Evolutionary conservation across 108 stramenopile genomes (phyloP), one percentile per base, ranked within the genome.

Genomic region (Chaetoceros muelleri): DNA sequence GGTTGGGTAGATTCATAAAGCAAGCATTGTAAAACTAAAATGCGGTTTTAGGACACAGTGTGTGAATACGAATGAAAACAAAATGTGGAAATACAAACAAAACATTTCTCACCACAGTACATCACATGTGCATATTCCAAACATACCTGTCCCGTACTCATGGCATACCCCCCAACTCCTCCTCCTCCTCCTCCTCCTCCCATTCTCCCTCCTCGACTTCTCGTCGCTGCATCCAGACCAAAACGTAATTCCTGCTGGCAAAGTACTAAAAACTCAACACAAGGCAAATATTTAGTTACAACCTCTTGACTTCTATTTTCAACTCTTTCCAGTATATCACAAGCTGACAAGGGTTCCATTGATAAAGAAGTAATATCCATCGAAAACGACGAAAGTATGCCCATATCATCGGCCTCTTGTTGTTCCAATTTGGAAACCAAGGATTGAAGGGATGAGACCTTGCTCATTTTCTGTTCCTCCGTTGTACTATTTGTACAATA

Each of bases 211-310:
- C 52, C 34, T 17, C 40, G 29, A 13, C 56, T 53, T 23, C 56
- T 46, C 13, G 78, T 75, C 20, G 88, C 84, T 2, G 71, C 44
- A 1, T 64, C 73, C 27, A 90, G 53, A 20, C 90, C 90, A 53
- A 80, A 78, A 7, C 90, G 81, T 28, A 91, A 52, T 34, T 87
- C 85, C 55, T 91, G 90, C 62, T 91, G 90, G 54, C 90, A 91
- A 47, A 74, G 73, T 0, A 91, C 90, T n/a, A 91, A 57, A 67
- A 91, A 91, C 29, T 87, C 85, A 0, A 86, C 84, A 58, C 90
- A 91, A 8, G 90, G 90, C 20, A 91, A 52, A 60, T 76, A 91
- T 2, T 72, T 64, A 0, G 80, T 81, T 18, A 81, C 55, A 21
- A 91, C 90, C 47, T 91, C 81, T 18, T 79, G 61, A 25, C 81